Base-by-base conservation (phyloP, 768 basidiomycete species). In the Mycena capillaripes region DNA sequence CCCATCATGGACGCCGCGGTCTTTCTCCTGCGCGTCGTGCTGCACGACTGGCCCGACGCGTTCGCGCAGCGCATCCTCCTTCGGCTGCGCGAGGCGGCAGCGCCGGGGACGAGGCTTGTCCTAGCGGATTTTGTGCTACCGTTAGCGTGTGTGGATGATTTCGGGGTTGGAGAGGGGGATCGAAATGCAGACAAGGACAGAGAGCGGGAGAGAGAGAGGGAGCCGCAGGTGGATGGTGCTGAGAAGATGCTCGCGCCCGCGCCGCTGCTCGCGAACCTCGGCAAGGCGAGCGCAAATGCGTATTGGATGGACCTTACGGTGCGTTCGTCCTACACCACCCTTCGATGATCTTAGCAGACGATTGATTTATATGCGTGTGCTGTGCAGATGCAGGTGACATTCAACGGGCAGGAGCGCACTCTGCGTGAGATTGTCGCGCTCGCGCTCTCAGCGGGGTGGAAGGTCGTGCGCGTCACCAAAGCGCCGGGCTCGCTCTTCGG, bases 41-140 rank as follows among this genome's bases (percentile, higher is more conserved):
- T 93, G 38, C 94, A 95, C 75, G 94, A 95, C 76, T 95, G 94
- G 93, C 90, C 93, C 1, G 91, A 95, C 72, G 83, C 82, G 1
- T 86, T 82, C 73, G 89, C 89, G 25, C 82, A 85, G 36, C 78
- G 79, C 59, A 88, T 89, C 48, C 82, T 89, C 7, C 75, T 86
- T 21, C 80, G 81, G 0, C 79, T 88, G 38, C 81, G 88, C 29
- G 84, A 86, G 62, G 87, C 88, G 10, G 86, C 88, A 4, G 80
- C 83, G 6, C 86, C 86, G 0, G 80, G 84, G 3, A 94, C 93
- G 29, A 88, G 84, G 68, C 83, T 95, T 3, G 82, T 95, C 38
- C 87, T 95, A 48, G 92, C 90, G 0, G 94, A 95, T 74, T 91
- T 91, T 70, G 84, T 95, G 29, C 83, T 93, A 4, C 92, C 93